Percentiles rank a stretch among this genome's conserved stretches.
phyloP scores from a whole-genome alignment of 495 filamentous ascomycete genomes.

The Tuber microsphaerosporum region DNA sequence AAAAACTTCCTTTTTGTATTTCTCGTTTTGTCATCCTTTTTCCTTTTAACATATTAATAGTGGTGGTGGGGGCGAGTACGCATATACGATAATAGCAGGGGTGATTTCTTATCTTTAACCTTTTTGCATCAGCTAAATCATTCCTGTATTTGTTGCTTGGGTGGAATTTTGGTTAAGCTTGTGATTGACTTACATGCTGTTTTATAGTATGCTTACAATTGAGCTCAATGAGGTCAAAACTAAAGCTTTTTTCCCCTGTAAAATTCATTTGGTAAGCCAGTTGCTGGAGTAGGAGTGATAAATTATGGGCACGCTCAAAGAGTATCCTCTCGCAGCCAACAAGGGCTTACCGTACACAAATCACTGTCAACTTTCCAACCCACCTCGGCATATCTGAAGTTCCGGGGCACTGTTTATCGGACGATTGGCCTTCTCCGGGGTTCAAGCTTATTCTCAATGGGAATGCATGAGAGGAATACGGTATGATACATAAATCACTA shows the following conservation, averaged over 20 bases:
- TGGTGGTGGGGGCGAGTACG: not conserved
- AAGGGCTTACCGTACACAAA: not conserved
- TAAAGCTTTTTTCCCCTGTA: not conserved
- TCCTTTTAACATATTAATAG: not conserved
- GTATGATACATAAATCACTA: no score
- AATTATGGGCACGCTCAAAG: not conserved
- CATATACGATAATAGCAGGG: not conserved
- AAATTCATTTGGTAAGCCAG: not conserved
- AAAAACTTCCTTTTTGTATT: not conserved
- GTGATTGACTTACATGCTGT: not conserved
- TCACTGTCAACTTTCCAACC: not conserved
- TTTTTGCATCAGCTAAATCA: not conserved
- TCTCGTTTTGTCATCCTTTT: not conserved
- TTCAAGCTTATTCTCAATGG: not conserved
- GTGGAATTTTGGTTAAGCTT: not conserved
- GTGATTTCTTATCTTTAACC: not conserved
- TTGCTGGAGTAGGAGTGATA: not conserved
- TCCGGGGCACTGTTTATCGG: not conserved
- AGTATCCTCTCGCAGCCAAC: not conserved
- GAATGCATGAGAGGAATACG: not conserved
- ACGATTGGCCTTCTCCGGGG: not conserved
- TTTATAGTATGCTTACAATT: not conserved
- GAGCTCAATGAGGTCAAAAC: not conserved
- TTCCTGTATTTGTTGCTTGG: not conserved
- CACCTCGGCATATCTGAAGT: not conserved